phyloP scores from a whole-genome alignment of 148 eudicot genomes.

The Amaranthus palmeri region DNA sequence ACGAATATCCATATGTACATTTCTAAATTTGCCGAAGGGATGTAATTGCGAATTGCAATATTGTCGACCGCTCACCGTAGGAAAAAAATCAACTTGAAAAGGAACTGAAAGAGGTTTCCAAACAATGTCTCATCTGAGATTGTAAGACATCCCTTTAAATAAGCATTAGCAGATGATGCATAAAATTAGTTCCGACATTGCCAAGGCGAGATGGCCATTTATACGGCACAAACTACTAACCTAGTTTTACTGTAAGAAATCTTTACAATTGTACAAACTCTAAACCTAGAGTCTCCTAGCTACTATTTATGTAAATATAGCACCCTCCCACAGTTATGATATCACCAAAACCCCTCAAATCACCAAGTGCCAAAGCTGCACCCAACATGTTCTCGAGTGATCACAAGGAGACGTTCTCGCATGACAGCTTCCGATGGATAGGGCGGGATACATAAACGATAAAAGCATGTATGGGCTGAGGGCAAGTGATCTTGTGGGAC shows the following conservation, averaged over 20 bases:
- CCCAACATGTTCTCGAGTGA: conserved; percentile 80
- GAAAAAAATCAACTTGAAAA: background rate
- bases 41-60: no score
- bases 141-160: conserved; percentile 8
- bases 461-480: conserved; percentile 91
- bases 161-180: conserved; percentile 9
- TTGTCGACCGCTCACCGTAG: background rate
- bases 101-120: background rate
- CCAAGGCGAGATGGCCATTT: conserved; percentile 13
- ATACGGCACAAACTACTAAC: conserved; percentile 16
- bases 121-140: background rate
- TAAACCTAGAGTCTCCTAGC: conserved; percentile 4
- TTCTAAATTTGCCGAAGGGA: no score
- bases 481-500: conserved; percentile 58
- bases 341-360: conserved; percentile 9
- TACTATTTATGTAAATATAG: conserved; percentile 22
- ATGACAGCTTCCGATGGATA: conserved; percentile 47
- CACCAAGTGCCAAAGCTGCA: conserved; percentile 92
- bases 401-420: conserved; percentile 53
- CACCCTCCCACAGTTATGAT: background rate
- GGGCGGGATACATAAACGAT: conserved; percentile 59
- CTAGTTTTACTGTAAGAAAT: conserved; percentile 19
- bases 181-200: conserved; percentile 12
- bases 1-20: no score
- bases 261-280: conserved; percentile 25